Conservation (phyloP, 305 asterid genomes). For the Fraxinus dipetala region DNA sequence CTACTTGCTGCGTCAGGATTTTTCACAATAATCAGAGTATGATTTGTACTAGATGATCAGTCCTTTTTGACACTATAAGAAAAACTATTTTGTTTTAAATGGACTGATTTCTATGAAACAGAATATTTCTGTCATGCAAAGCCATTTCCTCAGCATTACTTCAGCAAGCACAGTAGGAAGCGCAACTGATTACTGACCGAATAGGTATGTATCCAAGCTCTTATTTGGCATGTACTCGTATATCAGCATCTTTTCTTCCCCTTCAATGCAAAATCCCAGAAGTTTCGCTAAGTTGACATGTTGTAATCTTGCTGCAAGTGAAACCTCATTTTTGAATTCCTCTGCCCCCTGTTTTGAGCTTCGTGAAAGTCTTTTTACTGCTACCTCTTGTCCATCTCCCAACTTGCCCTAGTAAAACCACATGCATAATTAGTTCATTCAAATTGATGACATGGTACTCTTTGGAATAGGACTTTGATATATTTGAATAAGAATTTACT, state of each 20-base stretch:
- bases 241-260: slow-evolving; percentile 34
- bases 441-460: neutral
- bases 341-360: slow-evolving; percentile 36
- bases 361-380: slow-evolving; percentile 38
- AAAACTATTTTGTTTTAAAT: neutral
- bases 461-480: neutral
- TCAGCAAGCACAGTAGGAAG: neutral
- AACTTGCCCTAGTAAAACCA: slow-evolving; percentile 30
- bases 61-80: neutral
- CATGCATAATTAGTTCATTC: neutral
- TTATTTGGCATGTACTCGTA: slow-evolving; percentile 35
- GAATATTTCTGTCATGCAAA: neutral
- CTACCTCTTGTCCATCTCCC: slow-evolving; percentile 32
- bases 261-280: slow-evolving; percentile 30
- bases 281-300: slow-evolving; percentile 36
- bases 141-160: neutral
- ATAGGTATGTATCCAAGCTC: slow-evolving; percentile 35
- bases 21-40: neutral
- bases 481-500: neutral
- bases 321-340: slow-evolving; percentile 39
- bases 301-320: slow-evolving; percentile 33
- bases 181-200: slow-evolving; percentile 20
- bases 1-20: neutral
- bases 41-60: neutral
- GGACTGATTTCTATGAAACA: neutral